Conservation (phyloP, 805 yeast genomes). For the Ascoidea asiatica region DNA sequence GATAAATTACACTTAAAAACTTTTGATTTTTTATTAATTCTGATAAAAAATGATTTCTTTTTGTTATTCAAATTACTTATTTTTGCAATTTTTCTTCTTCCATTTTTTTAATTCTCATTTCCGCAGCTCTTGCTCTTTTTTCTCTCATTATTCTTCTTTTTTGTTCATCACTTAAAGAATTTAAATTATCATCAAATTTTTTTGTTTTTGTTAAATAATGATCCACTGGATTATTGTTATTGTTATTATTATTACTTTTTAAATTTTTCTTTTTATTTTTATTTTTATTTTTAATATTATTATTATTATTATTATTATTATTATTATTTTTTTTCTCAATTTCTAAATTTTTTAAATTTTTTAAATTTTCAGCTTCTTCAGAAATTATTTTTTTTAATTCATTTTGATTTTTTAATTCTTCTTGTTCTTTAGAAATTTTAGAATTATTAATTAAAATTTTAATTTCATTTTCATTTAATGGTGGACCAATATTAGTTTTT, state of each 20-base stretch:
- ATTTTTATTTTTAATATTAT: conserved; percentile 3
- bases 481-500: conserved; percentile 47
- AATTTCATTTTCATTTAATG: conserved; percentile 41
- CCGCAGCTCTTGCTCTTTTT: conserved; percentile 93
- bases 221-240: conserved; percentile 16
- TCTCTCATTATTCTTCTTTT: conserved; percentile 76
- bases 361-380: conserved; percentile 21
- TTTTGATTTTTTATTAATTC: too few species aligned
- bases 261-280: conserved; percentile 8
- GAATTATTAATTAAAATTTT: too few species aligned
- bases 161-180: conserved; percentile 63
- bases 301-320: conserved; percentile 10
- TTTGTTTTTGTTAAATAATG: conserved; percentile 14
- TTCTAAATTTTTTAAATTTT: conserved; percentile 14
- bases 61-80: not conserved
- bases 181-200: conserved; percentile 27
- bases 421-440: too few species aligned
- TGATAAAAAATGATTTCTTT: too few species aligned
- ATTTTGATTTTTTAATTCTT: conserved; percentile 25
- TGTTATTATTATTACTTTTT: conserved; percentile 25
- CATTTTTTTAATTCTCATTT: conserved; percentile 49
- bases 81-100: conserved; percentile 3
- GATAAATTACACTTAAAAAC: too few species aligned
- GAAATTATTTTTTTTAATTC: conserved; percentile 29
- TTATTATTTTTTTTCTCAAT: conserved; percentile 13